Evolutionary conservation across 768 basidiomycete genomes (phyloP), one percentile per base, ranked within the genome.

Genomic region (Hebeloma cylindrosporum): DNA sequence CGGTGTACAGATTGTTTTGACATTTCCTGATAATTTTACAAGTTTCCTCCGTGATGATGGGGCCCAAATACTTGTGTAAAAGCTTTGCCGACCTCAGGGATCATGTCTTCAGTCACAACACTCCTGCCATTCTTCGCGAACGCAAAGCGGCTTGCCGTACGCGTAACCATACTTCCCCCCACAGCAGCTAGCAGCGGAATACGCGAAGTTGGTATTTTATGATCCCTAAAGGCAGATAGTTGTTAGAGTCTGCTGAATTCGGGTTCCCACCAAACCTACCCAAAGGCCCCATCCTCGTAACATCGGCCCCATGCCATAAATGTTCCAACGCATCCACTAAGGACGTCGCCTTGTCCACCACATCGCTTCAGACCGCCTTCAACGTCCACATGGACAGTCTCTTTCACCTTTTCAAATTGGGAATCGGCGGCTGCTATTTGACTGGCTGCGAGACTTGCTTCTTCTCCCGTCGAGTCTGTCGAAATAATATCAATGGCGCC

Each of bases 281-380:
- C 85, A 53, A 85, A 92, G 1, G 77, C 79, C 11, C 93, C 88
- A 32, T 81, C 80, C 58, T 94, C 92, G 61, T 89, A 98, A 56
- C 89, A 92, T 62, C 87, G 88, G 4, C 88, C 92, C 95, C 96
- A 99, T 3, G 94, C 94, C 54, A 98, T 71, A 62, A 96, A 80
- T 2, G 92, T 80, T 0, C 93, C 96, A 7, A 93, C 85, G 32
- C 78, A 74, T 9, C 96, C 96, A 56, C 85, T 88, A 43, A 98
- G 63, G 27, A 99, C 82, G 65, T 99, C 96, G 0, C 96, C 96
- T 62, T 98, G 96, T 1, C 96, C 96, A 9, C 96, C 95, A 57
- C 92, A 94, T 43, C 96, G 72, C 68, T 95, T 95, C 56, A 90
- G 54, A 1, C 95, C 93, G 1, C 96, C 96, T 42, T 79, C 68